A percentile compares a stretch with the other conserved stretches of the same genome.
Conservation (phyloP, 352 stramenopile species). For the Phytophthora tentaculata region DNA sequence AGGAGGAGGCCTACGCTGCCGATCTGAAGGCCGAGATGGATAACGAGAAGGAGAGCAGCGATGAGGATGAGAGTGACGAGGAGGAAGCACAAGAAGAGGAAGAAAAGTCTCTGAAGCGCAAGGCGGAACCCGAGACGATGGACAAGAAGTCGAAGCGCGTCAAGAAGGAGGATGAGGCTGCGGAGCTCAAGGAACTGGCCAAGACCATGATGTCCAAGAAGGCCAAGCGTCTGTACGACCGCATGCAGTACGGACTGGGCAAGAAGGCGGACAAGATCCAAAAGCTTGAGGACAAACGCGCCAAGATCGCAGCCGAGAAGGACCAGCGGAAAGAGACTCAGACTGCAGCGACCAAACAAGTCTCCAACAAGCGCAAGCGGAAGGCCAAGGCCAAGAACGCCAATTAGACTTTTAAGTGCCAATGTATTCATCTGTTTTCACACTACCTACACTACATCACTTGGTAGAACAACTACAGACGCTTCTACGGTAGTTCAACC, state of each 20-base stretch:
- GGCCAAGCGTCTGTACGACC: slow-evolving; percentile 90
- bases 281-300: slow-evolving; percentile 81
- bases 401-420: slow-evolving; percentile 40
- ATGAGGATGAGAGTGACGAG: slow-evolving; percentile 40
- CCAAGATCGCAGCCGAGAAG: slow-evolving; percentile 72
- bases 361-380: slow-evolving; percentile 45
- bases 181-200: slow-evolving; percentile 85
- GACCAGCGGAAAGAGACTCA: slow-evolving; percentile 39
- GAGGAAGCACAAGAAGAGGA: slow-evolving; percentile 44
- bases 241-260: slow-evolving; percentile 92
- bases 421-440: slow-evolving; percentile 53
- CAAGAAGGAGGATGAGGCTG: slow-evolving; percentile 81
- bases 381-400: slow-evolving; percentile 44
- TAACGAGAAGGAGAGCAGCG: slow-evolving; percentile 54
- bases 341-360: slow-evolving; percentile 36
- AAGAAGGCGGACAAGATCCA: slow-evolving; percentile 90
- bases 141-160: slow-evolving; percentile 80
- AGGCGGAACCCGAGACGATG: slow-evolving; percentile 30
- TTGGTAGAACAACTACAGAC: background rate
- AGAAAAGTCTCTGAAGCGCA: slow-evolving; percentile 51
- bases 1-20: slow-evolving; percentile 74
- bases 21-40: slow-evolving; percentile 85
- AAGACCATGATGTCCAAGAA: slow-evolving; percentile 95
- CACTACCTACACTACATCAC: no score
- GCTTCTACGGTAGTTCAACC: background rate